Evolutionary conservation across 495 filamentous ascomycete genomes (phyloP).

Genomic region (Pyronema omphalodes): DNA sequence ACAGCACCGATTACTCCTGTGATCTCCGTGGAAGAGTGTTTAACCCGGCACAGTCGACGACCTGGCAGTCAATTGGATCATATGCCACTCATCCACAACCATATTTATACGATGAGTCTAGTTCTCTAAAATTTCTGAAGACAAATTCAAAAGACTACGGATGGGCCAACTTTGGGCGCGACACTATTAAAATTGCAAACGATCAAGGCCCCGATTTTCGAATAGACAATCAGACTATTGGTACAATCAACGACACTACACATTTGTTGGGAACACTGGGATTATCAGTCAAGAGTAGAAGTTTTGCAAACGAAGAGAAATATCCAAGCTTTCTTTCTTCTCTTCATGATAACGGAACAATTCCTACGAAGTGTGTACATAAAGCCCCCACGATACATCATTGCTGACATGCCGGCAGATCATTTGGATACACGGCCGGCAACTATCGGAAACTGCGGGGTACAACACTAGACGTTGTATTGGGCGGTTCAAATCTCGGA

Average conservation of each 20-base stretch:
- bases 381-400: not conserved
- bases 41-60: not conserved
- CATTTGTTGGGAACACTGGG: not conserved
- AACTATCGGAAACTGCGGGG: not conserved
- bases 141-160: not conserved
- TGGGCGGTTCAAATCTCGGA: constrained; percentile 1
- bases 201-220: not conserved
- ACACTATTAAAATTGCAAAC: not conserved
- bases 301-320: constrained; percentile 1
- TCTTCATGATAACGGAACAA: not conserved
- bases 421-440: constrained; percentile 3
- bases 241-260: constrained; percentile 1
- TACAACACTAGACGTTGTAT: not conserved
- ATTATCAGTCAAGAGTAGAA: not conserved
- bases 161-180: constrained; percentile 1
- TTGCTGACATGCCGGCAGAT: not conserved
- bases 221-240: not conserved
- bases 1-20: not conserved
- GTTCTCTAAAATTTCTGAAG: no score
- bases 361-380: not conserved
- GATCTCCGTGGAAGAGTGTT: not conserved
- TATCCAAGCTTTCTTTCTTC: not conserved
- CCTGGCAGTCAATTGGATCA: constrained; percentile 1
- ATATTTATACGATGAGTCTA: not conserved
- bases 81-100: not conserved